Conservation (phyloP, 148 eudicot species). For the Suaeda aralocaspica region DNA sequence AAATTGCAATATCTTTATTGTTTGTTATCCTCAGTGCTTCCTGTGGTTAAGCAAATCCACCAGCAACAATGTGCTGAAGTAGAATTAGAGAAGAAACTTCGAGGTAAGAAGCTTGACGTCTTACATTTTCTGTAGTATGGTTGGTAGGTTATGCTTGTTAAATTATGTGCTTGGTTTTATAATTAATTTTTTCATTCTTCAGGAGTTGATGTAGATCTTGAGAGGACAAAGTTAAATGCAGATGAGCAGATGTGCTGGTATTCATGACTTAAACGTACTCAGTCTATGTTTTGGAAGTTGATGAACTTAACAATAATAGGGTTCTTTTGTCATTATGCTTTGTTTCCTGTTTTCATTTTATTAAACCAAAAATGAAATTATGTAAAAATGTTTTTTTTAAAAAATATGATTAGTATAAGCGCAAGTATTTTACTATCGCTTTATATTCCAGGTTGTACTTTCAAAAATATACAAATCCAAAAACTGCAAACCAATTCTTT, state of each 20-base stretch:
- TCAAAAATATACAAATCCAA: too few species aligned
- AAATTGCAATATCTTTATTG: slow-evolving; percentile 82
- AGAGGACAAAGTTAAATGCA: slow-evolving; percentile 78
- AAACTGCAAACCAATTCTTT: too few species aligned
- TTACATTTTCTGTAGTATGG: slow-evolving; percentile 3
- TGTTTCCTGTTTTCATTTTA: too few species aligned
- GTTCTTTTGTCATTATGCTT: too few species aligned
- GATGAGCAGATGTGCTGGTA: slow-evolving; percentile 99
- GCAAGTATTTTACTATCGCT: too few species aligned
- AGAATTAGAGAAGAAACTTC: slow-evolving; percentile 75
- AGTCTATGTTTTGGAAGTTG: slow-evolving; percentile 5
- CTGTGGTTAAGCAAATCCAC: slow-evolving; percentile 71
- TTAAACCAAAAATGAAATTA: too few species aligned
- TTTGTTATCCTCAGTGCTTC: slow-evolving; percentile 84
- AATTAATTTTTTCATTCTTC: slow-evolving; percentile 27
- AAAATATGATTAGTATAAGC: too few species aligned
- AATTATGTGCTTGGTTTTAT: neutral
- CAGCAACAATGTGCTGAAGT: slow-evolving; percentile 80
- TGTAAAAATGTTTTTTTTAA: too few species aligned
- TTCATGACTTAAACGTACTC: slow-evolving; percentile 5
- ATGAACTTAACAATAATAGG: too few species aligned
- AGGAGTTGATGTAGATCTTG: slow-evolving; percentile 80
- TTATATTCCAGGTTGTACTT: too few species aligned
- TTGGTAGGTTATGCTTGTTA: neutral
- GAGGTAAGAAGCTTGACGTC: slow-evolving; percentile 42